These are phyloP conservation scores for Pelargonium fulgidum DNA, from an alignment of 441 rosid genomes.

Conservation along the genomic window DNA sequence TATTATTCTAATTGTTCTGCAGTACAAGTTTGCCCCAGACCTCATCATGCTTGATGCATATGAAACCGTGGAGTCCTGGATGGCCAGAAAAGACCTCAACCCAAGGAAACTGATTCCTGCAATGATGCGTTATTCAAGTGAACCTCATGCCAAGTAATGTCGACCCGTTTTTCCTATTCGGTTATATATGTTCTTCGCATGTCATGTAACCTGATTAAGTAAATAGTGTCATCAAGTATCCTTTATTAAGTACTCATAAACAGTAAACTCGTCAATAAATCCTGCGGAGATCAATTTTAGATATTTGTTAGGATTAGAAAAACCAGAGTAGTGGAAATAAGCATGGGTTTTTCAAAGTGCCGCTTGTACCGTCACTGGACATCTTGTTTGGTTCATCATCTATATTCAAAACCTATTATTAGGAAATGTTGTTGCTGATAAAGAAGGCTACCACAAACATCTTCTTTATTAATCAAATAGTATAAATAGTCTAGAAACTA, in stretches of 20 bases:
- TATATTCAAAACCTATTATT: background rate
- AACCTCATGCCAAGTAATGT: slow-evolving; percentile 97
- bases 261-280: slow-evolving; percentile 5
- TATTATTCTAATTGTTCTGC: slow-evolving; percentile 31
- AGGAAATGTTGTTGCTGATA: background rate
- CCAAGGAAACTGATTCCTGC: slow-evolving; percentile 95
- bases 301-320: background rate
- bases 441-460: background rate
- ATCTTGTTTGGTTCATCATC: background rate
- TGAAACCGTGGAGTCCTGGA: slow-evolving; percentile 99
- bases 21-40: slow-evolving; percentile 98
- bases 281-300: background rate
- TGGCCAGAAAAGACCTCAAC: slow-evolving; percentile 75
- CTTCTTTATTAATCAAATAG: background rate
- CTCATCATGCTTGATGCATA: slow-evolving; percentile 94
- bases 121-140: slow-evolving; percentile 99
- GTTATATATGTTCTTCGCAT: slow-evolving; percentile 15
- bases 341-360: background rate
- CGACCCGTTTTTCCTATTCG: slow-evolving; percentile 10
- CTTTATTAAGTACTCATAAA: background rate
- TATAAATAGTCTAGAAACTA: background rate
- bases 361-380: too few species aligned
- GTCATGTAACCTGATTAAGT: slow-evolving; percentile 2
- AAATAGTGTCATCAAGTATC: background rate
- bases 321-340: background rate